Percentiles rank a stretch among this genome's conserved stretches.
These are phyloP conservation scores for Cenchrus fungigraminus DNA, from an alignment of 176 grass and related monocot species.

Conservation along the genomic window DNA sequence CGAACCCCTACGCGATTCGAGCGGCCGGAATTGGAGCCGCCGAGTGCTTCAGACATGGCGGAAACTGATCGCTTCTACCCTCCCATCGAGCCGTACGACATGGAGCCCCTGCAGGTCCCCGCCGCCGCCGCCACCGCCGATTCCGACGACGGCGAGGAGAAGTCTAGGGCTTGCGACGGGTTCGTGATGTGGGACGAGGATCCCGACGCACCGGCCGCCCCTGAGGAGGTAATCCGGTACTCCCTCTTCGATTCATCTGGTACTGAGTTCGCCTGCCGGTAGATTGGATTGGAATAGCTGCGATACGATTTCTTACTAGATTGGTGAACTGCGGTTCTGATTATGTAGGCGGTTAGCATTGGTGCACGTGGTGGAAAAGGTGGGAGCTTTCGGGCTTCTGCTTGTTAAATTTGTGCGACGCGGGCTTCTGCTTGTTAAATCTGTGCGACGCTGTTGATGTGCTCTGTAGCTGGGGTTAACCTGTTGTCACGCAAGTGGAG, in stretches of 20 bases:
- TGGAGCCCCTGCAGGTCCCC: constrained; percentile 38
- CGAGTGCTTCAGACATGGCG: constrained; percentile 20
- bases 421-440: no score
- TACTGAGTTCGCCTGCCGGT: not conserved
- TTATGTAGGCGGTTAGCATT: constrained; percentile 21
- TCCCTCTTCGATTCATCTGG: not conserved
- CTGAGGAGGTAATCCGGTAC: constrained; percentile 18
- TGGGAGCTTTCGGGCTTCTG: constrained; percentile 17
- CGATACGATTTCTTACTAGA: constrained; percentile 1
- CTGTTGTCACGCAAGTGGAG: not conserved
- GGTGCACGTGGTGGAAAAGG: not conserved
- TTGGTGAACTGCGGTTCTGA: not conserved
- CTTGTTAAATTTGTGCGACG: not conserved
- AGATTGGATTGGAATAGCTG: constrained; percentile 36
- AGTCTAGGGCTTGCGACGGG: constrained; percentile 27
- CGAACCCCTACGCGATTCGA: not conserved
- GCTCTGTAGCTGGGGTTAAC: not conserved
- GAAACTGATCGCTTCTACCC: constrained; percentile 45
- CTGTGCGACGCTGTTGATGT: not conserved
- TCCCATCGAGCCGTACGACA: constrained; percentile 38
- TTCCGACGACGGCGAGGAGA: not conserved
- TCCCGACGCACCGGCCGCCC: constrained; percentile 4
- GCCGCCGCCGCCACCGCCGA: no score
- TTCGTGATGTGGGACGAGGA: constrained; percentile 53
- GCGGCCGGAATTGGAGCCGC: not conserved